phyloP scores from a whole-genome alignment of 2,329 filamentous ascomycete genomes.

The Trichoderma oligosporum region DNA sequence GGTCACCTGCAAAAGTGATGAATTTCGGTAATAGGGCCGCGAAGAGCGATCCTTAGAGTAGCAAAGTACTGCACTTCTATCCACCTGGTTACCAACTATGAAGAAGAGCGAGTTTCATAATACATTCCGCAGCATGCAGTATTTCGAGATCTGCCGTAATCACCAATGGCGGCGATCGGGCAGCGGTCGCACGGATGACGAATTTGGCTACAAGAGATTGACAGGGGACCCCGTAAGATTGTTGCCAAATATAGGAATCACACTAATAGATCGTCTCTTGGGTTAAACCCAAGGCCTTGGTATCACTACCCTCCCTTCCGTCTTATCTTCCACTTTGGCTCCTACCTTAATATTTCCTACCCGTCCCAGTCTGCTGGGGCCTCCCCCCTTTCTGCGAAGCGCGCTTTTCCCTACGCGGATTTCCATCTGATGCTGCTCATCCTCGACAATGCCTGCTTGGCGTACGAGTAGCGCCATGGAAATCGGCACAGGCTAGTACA shows the following conservation, averaged over 20 bases:
- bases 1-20: background rate
- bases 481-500: background rate
- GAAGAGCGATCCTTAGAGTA: background rate
- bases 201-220: slow-evolving; percentile 3
- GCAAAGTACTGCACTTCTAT: background rate
- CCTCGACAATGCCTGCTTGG: slow-evolving; percentile 7
- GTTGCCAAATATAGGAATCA: slow-evolving; percentile 21
- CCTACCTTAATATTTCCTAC: slow-evolving; percentile 14
- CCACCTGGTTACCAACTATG: background rate
- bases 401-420: slow-evolving; percentile 3
- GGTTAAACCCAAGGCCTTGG: slow-evolving; percentile 19
- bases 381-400: background rate
- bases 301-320: slow-evolving; percentile 20
- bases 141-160: slow-evolving; percentile 5
- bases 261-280: slow-evolving; percentile 15
- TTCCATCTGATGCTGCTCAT: slow-evolving; percentile 9
- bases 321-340: slow-evolving; percentile 11
- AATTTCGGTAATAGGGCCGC: background rate
- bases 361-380: slow-evolving; percentile 11
- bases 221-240: slow-evolving; percentile 3
- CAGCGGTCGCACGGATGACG: slow-evolving; percentile 19
- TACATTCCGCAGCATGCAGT: background rate
- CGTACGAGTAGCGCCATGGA: slow-evolving; percentile 1
- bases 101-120: background rate
- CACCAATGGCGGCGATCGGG: slow-evolving; percentile 17